phyloP scores from a whole-genome alignment of 2,329 filamentous ascomycete genomes.

The Cercospora citrullina region DNA sequence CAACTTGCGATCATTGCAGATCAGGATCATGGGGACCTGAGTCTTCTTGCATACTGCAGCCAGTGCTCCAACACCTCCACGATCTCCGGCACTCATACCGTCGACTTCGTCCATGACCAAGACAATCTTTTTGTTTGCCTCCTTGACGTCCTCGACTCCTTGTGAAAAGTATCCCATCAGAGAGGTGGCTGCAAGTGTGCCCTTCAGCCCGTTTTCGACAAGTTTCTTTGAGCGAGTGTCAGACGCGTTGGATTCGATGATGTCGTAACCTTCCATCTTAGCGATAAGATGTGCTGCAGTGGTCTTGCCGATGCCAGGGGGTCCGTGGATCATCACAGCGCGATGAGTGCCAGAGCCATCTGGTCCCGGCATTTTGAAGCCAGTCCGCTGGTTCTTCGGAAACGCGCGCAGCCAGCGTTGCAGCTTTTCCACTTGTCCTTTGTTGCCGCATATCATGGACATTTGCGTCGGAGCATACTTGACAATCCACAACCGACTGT shows the following conservation, averaged over 20 bases:
- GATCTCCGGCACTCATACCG: conserved; percentile 96
- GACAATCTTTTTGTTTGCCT: conserved; percentile 85
- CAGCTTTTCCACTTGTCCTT: conserved; percentile 82
- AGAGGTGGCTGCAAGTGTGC: conserved; percentile 91
- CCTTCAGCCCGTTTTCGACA: conserved; percentile 82
- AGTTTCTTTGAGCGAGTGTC: conserved; percentile 95
- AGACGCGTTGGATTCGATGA: conserved; percentile 93
- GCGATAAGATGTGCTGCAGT: conserved; percentile 94
- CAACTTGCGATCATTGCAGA: conserved; percentile 90
- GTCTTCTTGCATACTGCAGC: conserved; percentile 96
- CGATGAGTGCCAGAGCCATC: conserved; percentile 82
- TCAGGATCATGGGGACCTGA: conserved; percentile 89
- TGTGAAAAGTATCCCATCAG: conserved; percentile 84
- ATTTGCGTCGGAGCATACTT: conserved; percentile 89
- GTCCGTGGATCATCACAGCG: conserved; percentile 92
- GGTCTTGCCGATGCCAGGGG: conserved; percentile 95
- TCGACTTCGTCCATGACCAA: conserved; percentile 99
- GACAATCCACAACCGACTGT: conserved; percentile 80
- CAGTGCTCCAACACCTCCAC: conserved; percentile 90
- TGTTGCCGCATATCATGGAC: conserved; percentile 93
- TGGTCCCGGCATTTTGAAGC: conserved; percentile 78
- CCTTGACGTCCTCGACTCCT: conserved; percentile 76
- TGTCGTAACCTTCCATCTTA: conserved; percentile 87
- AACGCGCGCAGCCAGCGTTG: conserved; percentile 84
- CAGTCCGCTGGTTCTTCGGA: conserved; percentile 72